Evolutionary conservation across 345 rosid species (phyloP), one percentile per base, ranked within the genome.

Genomic region (Cardamine chenopodiifolia): DNA sequence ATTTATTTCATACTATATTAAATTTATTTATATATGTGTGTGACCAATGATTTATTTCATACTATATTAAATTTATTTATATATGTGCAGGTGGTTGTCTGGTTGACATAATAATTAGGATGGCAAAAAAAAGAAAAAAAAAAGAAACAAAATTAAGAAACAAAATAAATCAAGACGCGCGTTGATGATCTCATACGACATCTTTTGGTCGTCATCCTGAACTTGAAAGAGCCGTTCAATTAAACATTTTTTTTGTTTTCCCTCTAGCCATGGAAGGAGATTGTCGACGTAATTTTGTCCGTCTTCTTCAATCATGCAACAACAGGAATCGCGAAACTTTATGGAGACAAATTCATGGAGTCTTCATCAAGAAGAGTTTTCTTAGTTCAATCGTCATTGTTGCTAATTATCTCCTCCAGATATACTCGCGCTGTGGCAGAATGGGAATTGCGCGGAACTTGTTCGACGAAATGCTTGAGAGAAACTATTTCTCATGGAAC

Each of bases 401-500:
- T 4, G 90, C 86, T 15, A 91, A 91, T 73, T 78, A 89, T 26
- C 79, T 92, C 45, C 80, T 92, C 0, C 93, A 78, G 1, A 20
- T 84, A 18, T 85, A 92, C 63, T 15, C 70, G 4, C 40, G 83
- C 3, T 82, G 84, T 54, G 88, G 87, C 3, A 62, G 56, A 34
- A 66, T 83, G 74, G 22, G 18, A 1, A 78, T 75, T 25, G 96
- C 92, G 1, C 82, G 62, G 54, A 79, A 62, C 3, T 15, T 91
- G 86, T 89, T 89, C 80, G 86, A 88, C 11, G 94, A 88, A 83
- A 88, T 93, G 96, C 85, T 86, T 8, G 72, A 62, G 0, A 84
- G 82, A 75, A 93, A 88, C 77, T 73, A 44, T 76, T 93, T 89
- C 79, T 80, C 92, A 0, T 89, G 93, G 93, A 90, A 90, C 82